Evolutionary conservation across 1,284 basidiomycete species (phyloP).

Genomic region (Ceratobasidium sp.): DNA sequence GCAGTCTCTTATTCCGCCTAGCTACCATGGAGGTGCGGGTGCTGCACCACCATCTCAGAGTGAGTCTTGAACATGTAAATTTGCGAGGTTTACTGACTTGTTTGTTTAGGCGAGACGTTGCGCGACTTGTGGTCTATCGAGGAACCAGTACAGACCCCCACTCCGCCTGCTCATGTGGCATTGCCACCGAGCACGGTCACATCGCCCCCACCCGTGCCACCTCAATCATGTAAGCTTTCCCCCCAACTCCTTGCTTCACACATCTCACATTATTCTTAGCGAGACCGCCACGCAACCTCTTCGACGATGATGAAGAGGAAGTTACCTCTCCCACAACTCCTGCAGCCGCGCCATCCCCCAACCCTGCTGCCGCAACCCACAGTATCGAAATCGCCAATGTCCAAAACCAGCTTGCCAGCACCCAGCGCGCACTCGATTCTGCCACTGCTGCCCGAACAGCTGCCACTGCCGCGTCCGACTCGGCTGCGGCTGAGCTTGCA

Average conservation of each 20-base stretch:
- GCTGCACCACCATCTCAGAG: constrained; percentile 45
- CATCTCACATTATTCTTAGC: background rate
- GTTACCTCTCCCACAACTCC: constrained; percentile 57
- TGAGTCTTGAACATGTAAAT: constrained; percentile 47
- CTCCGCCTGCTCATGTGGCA: constrained; percentile 38
- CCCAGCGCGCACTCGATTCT: constrained; percentile 72
- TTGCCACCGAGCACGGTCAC: constrained; percentile 22
- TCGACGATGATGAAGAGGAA: constrained; percentile 34
- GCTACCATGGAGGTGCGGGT: constrained; percentile 62
- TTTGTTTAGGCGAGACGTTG: constrained; percentile 42
- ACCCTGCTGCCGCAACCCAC: constrained; percentile 49
- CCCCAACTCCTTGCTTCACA: constrained; percentile 49
- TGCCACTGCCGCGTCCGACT: constrained; percentile 67
- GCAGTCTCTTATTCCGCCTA: constrained; percentile 81
- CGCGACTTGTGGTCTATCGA: constrained; percentile 46
- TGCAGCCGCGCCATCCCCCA: constrained; percentile 71
- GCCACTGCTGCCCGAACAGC: constrained; percentile 67
- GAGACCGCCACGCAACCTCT: constrained; percentile 31
- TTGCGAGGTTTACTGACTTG: constrained; percentile 10
- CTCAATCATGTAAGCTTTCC: constrained; percentile 57
- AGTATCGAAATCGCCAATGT: constrained; percentile 82
- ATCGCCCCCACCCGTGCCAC: constrained; percentile 19
- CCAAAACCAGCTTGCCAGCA: constrained; percentile 86
- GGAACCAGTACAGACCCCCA: constrained; percentile 39
- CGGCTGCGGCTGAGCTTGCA: constrained; percentile 75